Evolutionary conservation across 1,284 basidiomycete genomes (phyloP), one percentile per base, ranked within the genome.

Genomic region (Ustilago nuda): DNA sequence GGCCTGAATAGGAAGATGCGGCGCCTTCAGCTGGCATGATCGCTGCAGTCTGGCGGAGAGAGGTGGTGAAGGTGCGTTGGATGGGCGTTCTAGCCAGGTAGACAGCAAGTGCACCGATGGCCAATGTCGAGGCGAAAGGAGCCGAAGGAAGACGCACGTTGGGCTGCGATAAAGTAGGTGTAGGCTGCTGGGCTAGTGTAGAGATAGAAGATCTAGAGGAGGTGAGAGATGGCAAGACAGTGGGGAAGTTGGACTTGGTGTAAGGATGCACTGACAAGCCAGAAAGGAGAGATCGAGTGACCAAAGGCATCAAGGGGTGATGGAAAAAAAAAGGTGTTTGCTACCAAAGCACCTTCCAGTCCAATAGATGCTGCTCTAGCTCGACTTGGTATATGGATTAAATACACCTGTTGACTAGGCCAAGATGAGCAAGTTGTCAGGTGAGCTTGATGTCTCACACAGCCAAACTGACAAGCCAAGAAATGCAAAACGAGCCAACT

Each of bases 21-120:
- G 70, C 57, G n/a, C 61, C 61, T 48, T 64, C 61, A n/a, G 53
- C 56, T 19, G 70, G 70, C 70, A 72, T 72, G 36, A 61, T 64
- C 54, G 54, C 46, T 9, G 65, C 69, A 13, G 11, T 35, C 12
- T 12, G 43, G 13, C 15, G 46, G 15, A 36, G 9, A 0, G 70
- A 60, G 11, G 56, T 66, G 17, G 56, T 30, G 56, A 72, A 72
- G 9, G 57, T 27, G 39, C 65, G 64, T 32, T 50, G 70, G 12
- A 6, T 17, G 0, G 56, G 48, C n/a, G 46, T 27, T 41, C 54
- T 36, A 19, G 64, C 57, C 2, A 53, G 36, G 54, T 61, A 67
- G 27, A 53, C 46, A 15, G 65, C 64, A 9, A 56, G 23, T 2
- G 70, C 61, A 41, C 64, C 64, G 12, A 50, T 19, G 12, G 64